A percentile compares a stretch with the other conserved stretches of the same genome.
phyloP scores from a whole-genome alignment of 371 early-diverging fungal genomes.

The Mortierella sp. region DNA sequence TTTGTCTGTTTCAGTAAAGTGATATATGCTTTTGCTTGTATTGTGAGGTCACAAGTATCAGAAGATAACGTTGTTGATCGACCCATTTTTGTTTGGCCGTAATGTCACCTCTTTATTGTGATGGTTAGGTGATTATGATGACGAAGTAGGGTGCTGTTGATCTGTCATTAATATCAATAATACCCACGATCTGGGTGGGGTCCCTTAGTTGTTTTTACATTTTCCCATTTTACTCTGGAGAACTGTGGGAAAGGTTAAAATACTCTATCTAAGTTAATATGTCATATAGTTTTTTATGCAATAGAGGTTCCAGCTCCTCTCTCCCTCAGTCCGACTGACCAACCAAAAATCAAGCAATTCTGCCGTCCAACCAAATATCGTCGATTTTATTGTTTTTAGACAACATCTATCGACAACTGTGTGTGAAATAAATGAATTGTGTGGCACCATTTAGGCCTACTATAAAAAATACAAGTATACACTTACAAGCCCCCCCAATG shows the following conservation, averaged over 20 bases:
- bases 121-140: no score
- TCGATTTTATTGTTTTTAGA: not conserved
- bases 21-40: no score
- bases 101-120: no score
- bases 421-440: not conserved
- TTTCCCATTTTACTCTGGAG: not conserved
- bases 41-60: no score
- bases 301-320: slow-evolving; percentile 14
- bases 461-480: not conserved
- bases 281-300: slow-evolving; percentile 30
- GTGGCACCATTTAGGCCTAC: not conserved
- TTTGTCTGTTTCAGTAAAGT: not conserved
- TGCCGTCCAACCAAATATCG: slow-evolving; percentile 1
- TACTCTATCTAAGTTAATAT: slow-evolving; percentile 26
- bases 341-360: not conserved
- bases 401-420: not conserved
- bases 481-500: not conserved
- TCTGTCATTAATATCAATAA: no score
- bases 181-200: no score
- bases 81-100: no score
- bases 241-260: slow-evolving; percentile 20
- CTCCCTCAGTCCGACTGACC: slow-evolving; percentile 13
- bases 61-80: no score
- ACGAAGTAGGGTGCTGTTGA: no score
- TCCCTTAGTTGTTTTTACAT: not conserved